Base-by-base conservation (phyloP, 257 asterid genomes). In the Orobanche coerulescens region DNA sequence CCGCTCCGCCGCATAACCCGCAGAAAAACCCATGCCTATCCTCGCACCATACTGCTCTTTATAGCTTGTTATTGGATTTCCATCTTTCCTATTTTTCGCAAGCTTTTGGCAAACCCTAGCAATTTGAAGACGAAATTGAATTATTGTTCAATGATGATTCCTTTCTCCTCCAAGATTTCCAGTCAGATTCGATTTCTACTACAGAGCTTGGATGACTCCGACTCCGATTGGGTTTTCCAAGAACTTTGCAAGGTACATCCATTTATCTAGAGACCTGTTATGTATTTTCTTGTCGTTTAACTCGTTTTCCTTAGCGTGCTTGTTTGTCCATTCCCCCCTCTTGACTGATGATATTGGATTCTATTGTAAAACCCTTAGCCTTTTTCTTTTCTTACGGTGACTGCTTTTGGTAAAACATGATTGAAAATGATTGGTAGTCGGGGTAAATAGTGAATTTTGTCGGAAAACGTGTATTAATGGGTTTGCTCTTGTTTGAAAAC, bases 171-270 rank as follows among this genome's bases (percentile, higher is more conserved):
- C 65, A 69, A 78, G 49, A 59, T 72, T 52, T 67, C 92, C 42
- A 20, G 75, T 43, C 97, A 93, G 72, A 82, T 93, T 72, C 84
- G 91, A 68, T 81, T 76, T 72, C 74, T 89, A 75, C 87, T 93
- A 4, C 82, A 76, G 63, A 73, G 82, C 73, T 61, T 89, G 85
- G 76, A 75, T 33, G 95, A 82, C 67, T 81, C 97, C 77, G 82
- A 93, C 75, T 79, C 88, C 47, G 94, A 87, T 63, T 64, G 84
- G 20, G 84, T 90, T 59, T 58, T 84, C 53, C 81, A 77, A 37
- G 94, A 89, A 54, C 94, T 93, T 34, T 65, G 81, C 75, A 76
- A 86, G 96, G 98, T 80, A 39, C 42, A 11, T 33, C 4, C 12
- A 18, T 65, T 24, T 23, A 53, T 43, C 65, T 34, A 18, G 31